Evolutionary conservation across 495 filamentous ascomycete genomes (phyloP).

Genomic region (Glonium stellatum): DNA sequence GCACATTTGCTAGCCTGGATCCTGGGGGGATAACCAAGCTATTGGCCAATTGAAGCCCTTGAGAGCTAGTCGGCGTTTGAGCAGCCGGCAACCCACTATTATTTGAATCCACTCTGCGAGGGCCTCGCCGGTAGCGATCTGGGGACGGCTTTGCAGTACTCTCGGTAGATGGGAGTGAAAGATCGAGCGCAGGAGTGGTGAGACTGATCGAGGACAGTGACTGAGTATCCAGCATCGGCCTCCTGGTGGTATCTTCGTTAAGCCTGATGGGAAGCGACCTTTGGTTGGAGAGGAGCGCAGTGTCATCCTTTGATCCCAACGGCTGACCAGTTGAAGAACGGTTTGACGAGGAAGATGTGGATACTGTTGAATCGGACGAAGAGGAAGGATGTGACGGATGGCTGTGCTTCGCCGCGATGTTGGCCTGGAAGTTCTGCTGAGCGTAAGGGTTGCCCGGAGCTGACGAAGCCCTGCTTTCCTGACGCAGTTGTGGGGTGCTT

Average conservation of each 20-base stretch:
- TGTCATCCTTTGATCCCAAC: conserved; percentile 33
- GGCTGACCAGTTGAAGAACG: conserved; percentile 18
- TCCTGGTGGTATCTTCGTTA: conserved; percentile 35
- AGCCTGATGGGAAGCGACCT: background rate
- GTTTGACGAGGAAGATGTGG: conserved; percentile 33
- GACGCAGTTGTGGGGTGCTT: conserved; percentile 62
- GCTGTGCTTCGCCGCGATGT: conserved; percentile 29
- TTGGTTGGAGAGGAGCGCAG: conserved; percentile 9
- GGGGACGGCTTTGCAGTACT: conserved; percentile 41
- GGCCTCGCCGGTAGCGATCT: conserved; percentile 58
- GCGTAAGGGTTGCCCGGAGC: conserved; percentile 51
- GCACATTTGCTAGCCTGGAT: conserved; percentile 2
- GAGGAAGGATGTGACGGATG: conserved; percentile 30
- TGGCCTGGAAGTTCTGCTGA: conserved; percentile 39
- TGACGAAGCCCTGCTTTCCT: conserved; percentile 61
- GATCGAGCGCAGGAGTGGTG: conserved; percentile 45
- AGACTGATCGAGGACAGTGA: conserved; percentile 41
- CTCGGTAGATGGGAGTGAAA: conserved; percentile 35
- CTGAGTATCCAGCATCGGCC: conserved; percentile 40
- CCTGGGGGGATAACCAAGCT: conserved; percentile 7
- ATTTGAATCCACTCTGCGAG: conserved; percentile 44
- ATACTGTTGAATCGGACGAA: conserved; percentile 35
- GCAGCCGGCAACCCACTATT: conserved; percentile 16
- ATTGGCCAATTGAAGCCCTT: conserved; percentile 31
- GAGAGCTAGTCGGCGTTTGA: conserved; percentile 12